These are phyloP conservation scores for Stereocaulon alpinum DNA, from an alignment of 495 filamentous ascomycete genomes.

Conservation along the genomic window DNA sequence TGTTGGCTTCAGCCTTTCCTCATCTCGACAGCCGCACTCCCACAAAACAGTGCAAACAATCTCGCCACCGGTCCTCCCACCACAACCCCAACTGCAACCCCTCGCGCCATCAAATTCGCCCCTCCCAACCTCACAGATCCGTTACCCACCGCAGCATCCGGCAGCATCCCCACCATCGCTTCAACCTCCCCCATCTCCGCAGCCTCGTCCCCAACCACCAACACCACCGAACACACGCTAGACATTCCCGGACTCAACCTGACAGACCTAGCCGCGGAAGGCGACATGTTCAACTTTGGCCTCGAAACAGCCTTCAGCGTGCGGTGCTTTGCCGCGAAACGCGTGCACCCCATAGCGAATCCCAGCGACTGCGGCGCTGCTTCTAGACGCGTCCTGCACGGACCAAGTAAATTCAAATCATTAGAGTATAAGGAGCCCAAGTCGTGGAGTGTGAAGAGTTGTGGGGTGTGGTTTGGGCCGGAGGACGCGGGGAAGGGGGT, in stretches of 20 bases:
- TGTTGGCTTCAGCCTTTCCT: neutral
- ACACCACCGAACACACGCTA: neutral
- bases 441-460: neutral
- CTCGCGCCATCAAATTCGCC: neutral
- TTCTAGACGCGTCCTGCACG: neutral
- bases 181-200: neutral
- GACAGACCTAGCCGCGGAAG: neutral
- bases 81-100: neutral
- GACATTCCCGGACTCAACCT: neutral
- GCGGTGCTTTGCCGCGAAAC: neutral
- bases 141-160: neutral
- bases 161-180: neutral
- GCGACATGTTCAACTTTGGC: too few species aligned
- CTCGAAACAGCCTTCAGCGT: neutral
- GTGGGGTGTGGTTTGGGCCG: neutral
- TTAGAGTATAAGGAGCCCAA: neutral
- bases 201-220: neutral
- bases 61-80: neutral
- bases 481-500: accelerated
- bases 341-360: neutral
- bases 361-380: neutral
- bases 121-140: neutral
- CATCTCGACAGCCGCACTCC: neutral
- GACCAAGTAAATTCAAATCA: too few species aligned
- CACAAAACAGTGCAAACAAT: neutral